Evolutionary conservation across 78 protist species (phyloP).

Genomic region (Speleostelium caveatum): DNA sequence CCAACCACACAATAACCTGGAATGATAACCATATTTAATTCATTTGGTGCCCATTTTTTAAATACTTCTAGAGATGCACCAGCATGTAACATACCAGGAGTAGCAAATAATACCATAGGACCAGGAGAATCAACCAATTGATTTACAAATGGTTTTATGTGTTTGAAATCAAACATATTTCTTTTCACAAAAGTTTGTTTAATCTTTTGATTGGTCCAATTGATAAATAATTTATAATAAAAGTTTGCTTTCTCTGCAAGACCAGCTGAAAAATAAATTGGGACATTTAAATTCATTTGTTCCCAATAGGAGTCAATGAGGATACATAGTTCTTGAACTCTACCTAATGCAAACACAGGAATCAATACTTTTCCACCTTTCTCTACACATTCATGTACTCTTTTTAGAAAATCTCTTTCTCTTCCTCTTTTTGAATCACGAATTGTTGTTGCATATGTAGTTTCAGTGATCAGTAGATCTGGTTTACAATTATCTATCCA

Average conservation of each 20-base stretch:
- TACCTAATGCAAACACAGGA: constrained; percentile 98
- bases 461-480: constrained; percentile 96
- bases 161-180: constrained; percentile 91
- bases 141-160: constrained; percentile 86
- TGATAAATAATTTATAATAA: constrained; percentile 94
- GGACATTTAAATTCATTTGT: constrained; percentile 90
- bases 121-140: constrained; percentile 73
- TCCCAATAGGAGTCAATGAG: constrained; percentile 97
- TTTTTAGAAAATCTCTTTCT: constrained; percentile 94
- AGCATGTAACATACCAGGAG: constrained; percentile 99
- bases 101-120: constrained; percentile 96
- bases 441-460: constrained; percentile 96
- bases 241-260: constrained; percentile 89
- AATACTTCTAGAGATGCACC: constrained; percentile 90
- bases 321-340: constrained; percentile 98
- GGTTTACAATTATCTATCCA: constrained; percentile 88
- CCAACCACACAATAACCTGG: constrained; percentile 98
- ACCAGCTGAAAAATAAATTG: constrained; percentile 93
- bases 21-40: constrained; percentile 92
- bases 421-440: constrained; percentile 95
- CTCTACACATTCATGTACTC: constrained; percentile 89
- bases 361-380: constrained; percentile 94
- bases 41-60: constrained; percentile 90
- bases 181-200: constrained; percentile 88
- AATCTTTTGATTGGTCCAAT: constrained; percentile 96